Conservation (phyloP, 2,329 filamentous ascomycete genomes). For the Fusarium kyushuense region DNA sequence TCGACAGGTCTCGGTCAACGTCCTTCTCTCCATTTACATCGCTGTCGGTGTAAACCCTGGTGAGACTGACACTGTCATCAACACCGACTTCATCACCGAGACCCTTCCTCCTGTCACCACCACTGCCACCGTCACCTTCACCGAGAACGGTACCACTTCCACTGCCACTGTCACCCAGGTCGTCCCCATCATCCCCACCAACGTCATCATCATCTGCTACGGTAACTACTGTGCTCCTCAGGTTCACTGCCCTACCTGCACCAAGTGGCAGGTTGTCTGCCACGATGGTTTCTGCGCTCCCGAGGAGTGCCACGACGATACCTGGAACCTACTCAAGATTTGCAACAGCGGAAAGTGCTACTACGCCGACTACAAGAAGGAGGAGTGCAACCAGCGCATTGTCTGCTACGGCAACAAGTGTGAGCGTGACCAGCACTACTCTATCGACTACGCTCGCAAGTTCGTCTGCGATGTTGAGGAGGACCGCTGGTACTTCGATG, state of each 20-base stretch:
- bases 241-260: conserved; percentile 47
- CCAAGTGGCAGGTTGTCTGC: conserved; percentile 50
- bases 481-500: conserved; percentile 49
- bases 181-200: conserved; percentile 38
- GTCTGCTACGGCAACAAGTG: conserved; percentile 52
- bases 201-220: conserved; percentile 47
- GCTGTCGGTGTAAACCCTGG: conserved; percentile 24
- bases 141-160: conserved; percentile 40
- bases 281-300: conserved; percentile 51
- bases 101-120: conserved; percentile 47
- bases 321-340: conserved; percentile 50
- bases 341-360: conserved; percentile 50
- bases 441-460: conserved; percentile 49
- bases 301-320: conserved; percentile 46
- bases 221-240: conserved; percentile 49
- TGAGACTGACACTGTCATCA: conserved; percentile 22
- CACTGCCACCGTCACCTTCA: conserved; percentile 47
- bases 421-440: conserved; percentile 45
- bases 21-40: conserved; percentile 45
- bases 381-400: conserved; percentile 52
- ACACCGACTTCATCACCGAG: conserved; percentile 40
- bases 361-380: conserved; percentile 49
- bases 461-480: conserved; percentile 49
- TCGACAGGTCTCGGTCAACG: conserved; percentile 41
- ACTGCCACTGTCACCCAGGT: conserved; percentile 43